Evolutionary conservation across 2,329 filamentous ascomycete species (phyloP).

Genomic region (Phaeomoniella chlamydospora): DNA sequence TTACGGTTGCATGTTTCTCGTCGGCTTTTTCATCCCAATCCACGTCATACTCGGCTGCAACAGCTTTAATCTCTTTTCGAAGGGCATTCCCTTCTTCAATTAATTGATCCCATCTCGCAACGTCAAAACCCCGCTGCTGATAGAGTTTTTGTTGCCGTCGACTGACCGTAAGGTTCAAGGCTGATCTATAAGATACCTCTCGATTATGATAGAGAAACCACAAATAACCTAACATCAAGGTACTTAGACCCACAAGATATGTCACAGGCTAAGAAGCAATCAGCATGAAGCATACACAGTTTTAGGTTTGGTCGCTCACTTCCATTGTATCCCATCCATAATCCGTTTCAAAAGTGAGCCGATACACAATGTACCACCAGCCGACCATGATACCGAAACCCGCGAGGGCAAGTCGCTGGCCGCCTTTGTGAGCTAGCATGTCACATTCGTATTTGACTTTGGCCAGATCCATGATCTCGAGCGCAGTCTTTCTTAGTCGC

Average conservation of each 20-base stretch:
- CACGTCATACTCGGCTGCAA: constrained; percentile 78
- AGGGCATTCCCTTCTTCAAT: constrained; percentile 69
- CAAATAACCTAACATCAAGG: constrained; percentile 77
- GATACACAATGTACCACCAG: constrained; percentile 76
- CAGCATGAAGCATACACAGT: neutral
- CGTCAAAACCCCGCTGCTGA: constrained; percentile 58
- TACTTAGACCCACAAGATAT: constrained; percentile 73
- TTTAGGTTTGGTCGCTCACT: constrained; percentile 53
- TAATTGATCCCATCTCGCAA: constrained; percentile 60
- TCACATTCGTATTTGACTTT: constrained; percentile 74
- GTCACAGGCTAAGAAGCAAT: constrained; percentile 4
- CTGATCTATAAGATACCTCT: constrained; percentile 73
- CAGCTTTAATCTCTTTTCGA: constrained; percentile 61
- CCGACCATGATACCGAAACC: constrained; percentile 58
- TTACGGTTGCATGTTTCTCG: constrained; percentile 48
- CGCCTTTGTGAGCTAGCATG: constrained; percentile 57
- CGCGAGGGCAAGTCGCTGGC: constrained; percentile 63
- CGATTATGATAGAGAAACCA: constrained; percentile 92
- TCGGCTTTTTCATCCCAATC: constrained; percentile 73
- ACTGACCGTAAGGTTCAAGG: constrained; percentile 75
- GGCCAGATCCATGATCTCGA: constrained; percentile 53
- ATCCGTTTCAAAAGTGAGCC: constrained; percentile 52
- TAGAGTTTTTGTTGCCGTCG: constrained; percentile 66
- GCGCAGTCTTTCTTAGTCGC: constrained; percentile 56
- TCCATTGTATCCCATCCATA: constrained; percentile 86